phyloP scores from a whole-genome alignment of 371 early-diverging fungal genomes.

The Conidiobolus incongruus region DNA sequence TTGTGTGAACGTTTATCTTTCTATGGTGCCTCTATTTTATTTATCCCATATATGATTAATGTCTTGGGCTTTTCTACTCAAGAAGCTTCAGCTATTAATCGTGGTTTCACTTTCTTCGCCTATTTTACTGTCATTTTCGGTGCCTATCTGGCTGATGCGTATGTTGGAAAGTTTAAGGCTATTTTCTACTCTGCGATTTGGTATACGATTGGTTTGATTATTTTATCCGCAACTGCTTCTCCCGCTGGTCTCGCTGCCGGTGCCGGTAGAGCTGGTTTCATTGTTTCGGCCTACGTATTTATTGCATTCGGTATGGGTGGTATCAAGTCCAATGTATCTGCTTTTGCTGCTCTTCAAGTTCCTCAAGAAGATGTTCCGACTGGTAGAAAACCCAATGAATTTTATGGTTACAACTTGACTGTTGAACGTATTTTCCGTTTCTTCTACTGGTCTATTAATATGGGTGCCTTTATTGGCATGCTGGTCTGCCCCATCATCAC shows the following conservation, averaged over 20 bases:
- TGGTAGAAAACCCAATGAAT: too few relatives aligned
- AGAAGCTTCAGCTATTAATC: constrained; percentile 36
- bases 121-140: constrained; percentile 61
- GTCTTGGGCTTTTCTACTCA: constrained; percentile 20
- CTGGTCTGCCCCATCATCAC: constrained; percentile 11
- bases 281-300: constrained; percentile 32
- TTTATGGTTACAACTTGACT: too few relatives aligned
- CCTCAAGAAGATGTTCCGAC: too few relatives aligned
- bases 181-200: constrained; percentile 35
- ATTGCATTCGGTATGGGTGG: constrained; percentile 76
- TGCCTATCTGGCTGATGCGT: constrained; percentile 56
- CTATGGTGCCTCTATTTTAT: constrained; percentile 38
- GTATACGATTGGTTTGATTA: constrained; percentile 39
- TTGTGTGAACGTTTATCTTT: constrained; percentile 57
- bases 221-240: constrained; percentile 34
- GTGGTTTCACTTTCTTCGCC: constrained; percentile 58
- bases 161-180: constrained; percentile 59
- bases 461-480: constrained; percentile 20
- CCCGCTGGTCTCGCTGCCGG: too few relatives aligned
- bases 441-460: constrained; percentile 70
- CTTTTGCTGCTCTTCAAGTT: too few relatives aligned
- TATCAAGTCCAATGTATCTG: constrained; percentile 55
- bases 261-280: constrained; percentile 33
- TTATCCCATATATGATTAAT: constrained; percentile 33
- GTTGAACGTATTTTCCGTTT: too few relatives aligned